phyloP scores from a whole-genome alignment of 2,329 filamentous ascomycete genomes.

The Trichoderma sp. region DNA sequence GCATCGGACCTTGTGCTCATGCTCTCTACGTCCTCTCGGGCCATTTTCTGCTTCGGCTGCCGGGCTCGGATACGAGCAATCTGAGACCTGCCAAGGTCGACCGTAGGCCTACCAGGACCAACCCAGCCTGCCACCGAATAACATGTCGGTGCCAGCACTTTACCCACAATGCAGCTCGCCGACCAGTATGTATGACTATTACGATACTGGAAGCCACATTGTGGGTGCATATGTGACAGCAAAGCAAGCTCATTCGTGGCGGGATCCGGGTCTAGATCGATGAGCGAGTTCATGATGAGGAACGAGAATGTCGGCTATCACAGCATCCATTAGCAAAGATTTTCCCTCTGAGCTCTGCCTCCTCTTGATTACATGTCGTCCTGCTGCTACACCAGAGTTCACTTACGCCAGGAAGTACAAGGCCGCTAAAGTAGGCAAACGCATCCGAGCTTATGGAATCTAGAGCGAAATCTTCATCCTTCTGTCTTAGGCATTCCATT shows the following conservation, averaged over 20 bases:
- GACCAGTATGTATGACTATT: conserved; percentile 77
- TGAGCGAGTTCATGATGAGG: conserved; percentile 75
- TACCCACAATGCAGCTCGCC: conserved; percentile 69
- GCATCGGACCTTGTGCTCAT: conserved; percentile 71
- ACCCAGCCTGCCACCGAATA: conserved; percentile 72
- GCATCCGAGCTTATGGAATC: conserved; percentile 67
- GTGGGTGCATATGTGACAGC: conserved; percentile 67
- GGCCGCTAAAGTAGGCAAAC: conserved; percentile 75
- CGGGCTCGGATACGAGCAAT: conserved; percentile 68
- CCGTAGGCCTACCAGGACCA: conserved; percentile 68
- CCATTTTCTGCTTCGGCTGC: conserved; percentile 57
- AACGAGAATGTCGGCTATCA: conserved; percentile 64
- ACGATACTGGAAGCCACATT: conserved; percentile 75
- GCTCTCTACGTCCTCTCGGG: conserved; percentile 60
- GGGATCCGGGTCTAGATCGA: conserved; percentile 71
- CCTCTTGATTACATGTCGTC: not conserved
- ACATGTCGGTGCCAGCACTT: conserved; percentile 73
- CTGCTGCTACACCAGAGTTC: not conserved
- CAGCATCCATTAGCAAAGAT: conserved; percentile 23
- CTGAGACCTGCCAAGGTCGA: conserved; percentile 67
- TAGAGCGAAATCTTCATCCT: conserved; percentile 59
- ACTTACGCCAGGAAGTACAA: conserved; percentile 69
- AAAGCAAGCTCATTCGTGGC: conserved; percentile 66
- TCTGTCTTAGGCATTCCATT: conserved; percentile 61
- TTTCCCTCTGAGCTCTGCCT: not conserved